These are phyloP conservation scores for Arctostaphylos glauca DNA, from an alignment of 148 eudicot genomes.

Conservation along the genomic window DNA sequence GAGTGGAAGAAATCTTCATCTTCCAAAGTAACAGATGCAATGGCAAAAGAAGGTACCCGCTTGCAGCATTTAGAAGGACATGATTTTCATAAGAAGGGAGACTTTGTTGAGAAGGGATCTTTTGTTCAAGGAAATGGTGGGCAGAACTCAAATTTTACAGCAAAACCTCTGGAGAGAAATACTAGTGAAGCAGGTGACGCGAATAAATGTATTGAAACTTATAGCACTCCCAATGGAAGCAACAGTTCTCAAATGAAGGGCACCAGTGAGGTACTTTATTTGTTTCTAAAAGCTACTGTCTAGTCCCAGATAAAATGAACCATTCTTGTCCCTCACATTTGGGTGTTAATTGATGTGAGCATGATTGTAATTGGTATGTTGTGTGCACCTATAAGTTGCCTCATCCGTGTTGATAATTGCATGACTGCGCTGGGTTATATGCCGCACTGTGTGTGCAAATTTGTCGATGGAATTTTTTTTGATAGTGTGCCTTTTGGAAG, in stretches of 20 bases:
- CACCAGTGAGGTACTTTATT: slow-evolving; percentile 40
- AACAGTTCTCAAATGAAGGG: slow-evolving; percentile 27
- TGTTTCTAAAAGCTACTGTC: background rate
- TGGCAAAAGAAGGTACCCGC: slow-evolving; percentile 20
- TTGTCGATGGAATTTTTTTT: background rate
- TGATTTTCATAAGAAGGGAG: slow-evolving; percentile 15
- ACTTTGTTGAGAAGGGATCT: slow-evolving; percentile 4
- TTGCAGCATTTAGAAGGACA: slow-evolving; percentile 20
- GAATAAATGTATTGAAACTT: slow-evolving; percentile 39
- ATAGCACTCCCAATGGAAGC: slow-evolving; percentile 23
- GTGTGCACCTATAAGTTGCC: background rate
- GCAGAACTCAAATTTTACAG: slow-evolving; percentile 18
- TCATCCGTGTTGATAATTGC: background rate
- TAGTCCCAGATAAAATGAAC: slow-evolving; percentile 10
- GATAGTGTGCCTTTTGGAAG: background rate
- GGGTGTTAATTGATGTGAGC: background rate
- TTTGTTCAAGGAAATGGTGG: slow-evolving; percentile 27
- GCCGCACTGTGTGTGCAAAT: background rate
- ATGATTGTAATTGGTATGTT: background rate
- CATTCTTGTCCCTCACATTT: background rate
- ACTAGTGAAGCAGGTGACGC: slow-evolving; percentile 25
- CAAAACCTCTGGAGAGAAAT: slow-evolving; percentile 26
- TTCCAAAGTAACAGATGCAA: slow-evolving; percentile 23
- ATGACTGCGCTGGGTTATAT: background rate
- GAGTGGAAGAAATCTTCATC: slow-evolving; percentile 46